Conservation (phyloP, 768 basidiomycete genomes). For the Sistotremastrum suecicum region DNA sequence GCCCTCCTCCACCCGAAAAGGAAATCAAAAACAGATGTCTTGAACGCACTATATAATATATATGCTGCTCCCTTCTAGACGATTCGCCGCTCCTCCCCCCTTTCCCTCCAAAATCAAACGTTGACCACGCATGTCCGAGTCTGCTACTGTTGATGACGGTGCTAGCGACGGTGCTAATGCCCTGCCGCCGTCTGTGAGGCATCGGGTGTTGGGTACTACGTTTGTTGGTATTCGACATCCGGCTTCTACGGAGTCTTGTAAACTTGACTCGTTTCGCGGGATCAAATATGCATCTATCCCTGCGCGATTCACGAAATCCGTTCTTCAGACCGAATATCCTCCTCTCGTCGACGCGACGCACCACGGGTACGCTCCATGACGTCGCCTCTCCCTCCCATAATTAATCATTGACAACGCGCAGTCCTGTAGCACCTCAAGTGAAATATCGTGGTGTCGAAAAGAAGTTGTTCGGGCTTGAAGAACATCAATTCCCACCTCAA, state of each 20-base stretch:
- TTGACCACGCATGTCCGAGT: no score
- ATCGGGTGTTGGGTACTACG: constrained; percentile 42
- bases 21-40: no score
- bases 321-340: constrained; percentile 42
- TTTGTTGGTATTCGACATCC: constrained; percentile 54
- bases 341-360: constrained; percentile 45
- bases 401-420: constrained; percentile 15
- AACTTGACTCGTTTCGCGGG: constrained; percentile 60
- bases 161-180: not conserved
- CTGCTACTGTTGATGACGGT: no score
- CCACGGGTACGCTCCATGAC: constrained; percentile 39
- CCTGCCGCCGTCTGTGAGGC: constrained; percentile 22
- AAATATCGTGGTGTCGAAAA: constrained; percentile 38
- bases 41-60: no score
- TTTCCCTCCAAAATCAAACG: no score
- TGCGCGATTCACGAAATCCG: constrained; percentile 64
- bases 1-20: no score
- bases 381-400: not conserved
- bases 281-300: constrained; percentile 67
- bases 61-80: no score
- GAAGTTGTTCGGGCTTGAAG: constrained; percentile 42
- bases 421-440: constrained; percentile 65
- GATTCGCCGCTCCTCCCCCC: no score
- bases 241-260: constrained; percentile 37
- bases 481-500: constrained; percentile 39